Base-by-base conservation (phyloP, 148 eudicot genomes). In the Vaccinium macrocarpon region DNA sequence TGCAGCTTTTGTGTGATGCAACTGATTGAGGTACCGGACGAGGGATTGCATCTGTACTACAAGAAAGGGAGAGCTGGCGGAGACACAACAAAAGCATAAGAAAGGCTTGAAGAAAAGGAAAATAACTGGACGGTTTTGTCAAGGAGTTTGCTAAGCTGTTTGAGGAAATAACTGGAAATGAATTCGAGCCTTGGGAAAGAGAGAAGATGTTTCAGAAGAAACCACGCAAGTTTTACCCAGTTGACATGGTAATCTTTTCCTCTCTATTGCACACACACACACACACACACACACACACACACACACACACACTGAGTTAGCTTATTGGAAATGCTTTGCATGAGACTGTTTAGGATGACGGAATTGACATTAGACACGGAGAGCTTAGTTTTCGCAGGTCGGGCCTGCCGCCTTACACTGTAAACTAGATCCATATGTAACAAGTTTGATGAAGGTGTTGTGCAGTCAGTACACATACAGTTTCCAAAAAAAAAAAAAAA, bases 201-300 rank as follows among this genome's bases (percentile, higher is more conserved):
- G 98, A 94, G 85, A 96, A 94, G 93, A 92, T 89, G 76, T 84
- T 96, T 64, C 88, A 92, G 56, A 96, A 95, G 90, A 89, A 92
- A 76, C 88, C 86, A 0, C 84, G 82, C 18, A 96, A 89, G 80
- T 93, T 94, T 57, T 90, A 84, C 87, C 95, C 95, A 11, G 79
- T 94, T 3, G 98, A 96, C 85, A 92, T 93, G 92, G 98, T 96
- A 84, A 0, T 46, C 49, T 29, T 64, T 21, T 2, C 21, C 16
- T 4, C 7, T 18, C 15, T 72, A n/a, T 61, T n/a, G 68, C 0
- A 4, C 2, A 8, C 12, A 2, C 25, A 8, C 52, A 10, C 71
- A 25, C 32, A 25, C 15, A 8, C 35, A 2, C 72, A 8, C 71
- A n/a, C n/a, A n/a, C n/a, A n/a, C n/a, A n/a, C n/a, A n/a, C n/a